Evolutionary conservation across 2,329 filamentous ascomycete species (phyloP), one percentile per base, ranked within the genome.

Genomic region (Colletotrichum echinochloae): DNA sequence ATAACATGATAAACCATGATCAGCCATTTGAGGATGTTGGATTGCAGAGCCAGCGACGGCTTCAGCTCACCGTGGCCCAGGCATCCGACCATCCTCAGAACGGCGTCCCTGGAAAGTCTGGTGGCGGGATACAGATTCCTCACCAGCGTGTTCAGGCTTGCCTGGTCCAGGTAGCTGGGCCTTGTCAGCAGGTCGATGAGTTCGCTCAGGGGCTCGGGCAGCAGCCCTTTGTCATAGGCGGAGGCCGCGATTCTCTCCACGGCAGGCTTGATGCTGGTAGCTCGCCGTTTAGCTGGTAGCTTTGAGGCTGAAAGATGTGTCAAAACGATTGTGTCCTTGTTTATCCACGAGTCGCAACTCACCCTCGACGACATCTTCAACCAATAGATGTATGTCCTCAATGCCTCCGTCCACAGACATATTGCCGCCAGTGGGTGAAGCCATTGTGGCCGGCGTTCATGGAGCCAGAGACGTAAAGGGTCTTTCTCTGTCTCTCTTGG

Each of bases 61-160:
- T 95, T 97, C 65, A 89, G 86, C 77, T 90, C 89, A 75, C 92
- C 93, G 76, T 94, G 91, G 4, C 94, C 93, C n/a, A 97, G 85
- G 57, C 88, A 89, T 62, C 90, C 91, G 28, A 96, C 86, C 12
- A 95, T 81, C 68, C 88, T 90, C 59, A 93, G 83, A 60, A 93
- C 83, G 49, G 90, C 79, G 66, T 88, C 84, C 41, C 87, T 83
- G 16, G 87, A 78, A n/a, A 97, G 86, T 51, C 85, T 85, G 48
- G 86, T 84, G n/a, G 87, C 85, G 2, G 94, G 94, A 79, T 95
- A 97, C 60, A 97, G 82, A 71, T 92, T 93, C 73, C 90, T 92
- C 75, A 94, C 81, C 59, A 97, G 83, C 35, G 85, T 87, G 18
- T 88, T 90, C 35, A 91, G 85, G 74, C 90, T 94, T 35, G 90